A percentile compares a stretch with the other conserved stretches of the same genome.
Conservation (phyloP, 495 filamentous ascomycete species). For the Acidomyces sp. region DNA sequence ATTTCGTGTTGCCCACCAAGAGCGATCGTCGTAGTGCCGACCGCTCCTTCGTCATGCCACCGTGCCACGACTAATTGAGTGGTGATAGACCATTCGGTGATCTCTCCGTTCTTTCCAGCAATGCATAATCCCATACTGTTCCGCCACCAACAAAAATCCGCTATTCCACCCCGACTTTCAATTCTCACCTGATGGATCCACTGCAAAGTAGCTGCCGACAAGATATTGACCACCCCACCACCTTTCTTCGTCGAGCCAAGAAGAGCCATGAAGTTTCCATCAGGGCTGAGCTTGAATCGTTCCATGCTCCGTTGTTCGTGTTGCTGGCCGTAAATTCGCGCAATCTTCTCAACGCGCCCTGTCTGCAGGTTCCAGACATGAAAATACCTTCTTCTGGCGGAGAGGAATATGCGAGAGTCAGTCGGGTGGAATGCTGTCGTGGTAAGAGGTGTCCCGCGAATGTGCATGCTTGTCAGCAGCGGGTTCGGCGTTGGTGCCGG, state of each 20-base stretch:
- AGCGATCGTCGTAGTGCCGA: conserved; percentile 68
- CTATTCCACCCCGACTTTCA: conserved; percentile 68
- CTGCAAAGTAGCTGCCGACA: conserved; percentile 68
- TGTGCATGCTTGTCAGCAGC: conserved; percentile 74
- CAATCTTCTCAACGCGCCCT: conserved; percentile 65
- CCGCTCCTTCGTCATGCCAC: conserved; percentile 84
- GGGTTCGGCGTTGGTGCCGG: conserved; percentile 72
- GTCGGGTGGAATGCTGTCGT: conserved; percentile 62
- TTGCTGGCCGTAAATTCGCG: conserved; percentile 64
- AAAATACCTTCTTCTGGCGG: conserved; percentile 79
- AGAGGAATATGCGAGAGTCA: conserved; percentile 58
- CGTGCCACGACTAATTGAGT: conserved; percentile 53
- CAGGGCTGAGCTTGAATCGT: conserved; percentile 69
- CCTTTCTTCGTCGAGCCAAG: conserved; percentile 66
- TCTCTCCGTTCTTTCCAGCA: conserved; percentile 70
- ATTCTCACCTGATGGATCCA: conserved; percentile 78
- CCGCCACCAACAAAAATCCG: conserved; percentile 84
- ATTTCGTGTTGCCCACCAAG: conserved; percentile 51
- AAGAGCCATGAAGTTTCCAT: conserved; percentile 71
- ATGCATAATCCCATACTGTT: conserved; percentile 66
- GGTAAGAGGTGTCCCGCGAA: conserved; percentile 64
- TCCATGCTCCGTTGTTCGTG: conserved; percentile 85
- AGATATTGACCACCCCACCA: conserved; percentile 74
- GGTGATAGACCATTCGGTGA: conserved; percentile 75
- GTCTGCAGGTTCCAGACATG: conserved; percentile 82